Conservation (phyloP, 305 asterid species). For the Fraxinus greggii region DNA sequence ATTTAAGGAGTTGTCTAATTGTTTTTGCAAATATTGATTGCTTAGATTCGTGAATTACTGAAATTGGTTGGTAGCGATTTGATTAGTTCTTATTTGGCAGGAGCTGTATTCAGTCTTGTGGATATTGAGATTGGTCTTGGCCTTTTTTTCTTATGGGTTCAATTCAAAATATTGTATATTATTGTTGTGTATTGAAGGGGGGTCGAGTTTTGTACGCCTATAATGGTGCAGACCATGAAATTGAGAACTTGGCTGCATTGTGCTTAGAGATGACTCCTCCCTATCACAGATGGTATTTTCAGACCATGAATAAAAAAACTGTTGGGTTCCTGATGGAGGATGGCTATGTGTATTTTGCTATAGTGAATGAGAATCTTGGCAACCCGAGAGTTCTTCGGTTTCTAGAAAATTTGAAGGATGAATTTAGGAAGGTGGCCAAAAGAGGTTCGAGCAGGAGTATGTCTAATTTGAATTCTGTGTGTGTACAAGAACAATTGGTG, state of each 20-base stretch:
- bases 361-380: conserved; percentile 45
- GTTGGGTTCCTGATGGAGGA: conserved; percentile 63
- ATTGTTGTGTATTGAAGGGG: conserved; percentile 63
- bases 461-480: conserved; percentile 36
- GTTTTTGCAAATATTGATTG: conserved; percentile 18
- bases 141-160: conserved; percentile 35
- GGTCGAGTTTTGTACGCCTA: conserved; percentile 47
- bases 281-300: conserved; percentile 65
- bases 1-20: conserved; percentile 16
- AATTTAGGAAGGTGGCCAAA: conserved; percentile 37
- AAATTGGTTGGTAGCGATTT: background rate
- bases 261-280: conserved; percentile 71
- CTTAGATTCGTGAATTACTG: conserved; percentile 9
- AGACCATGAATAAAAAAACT: conserved; percentile 45
- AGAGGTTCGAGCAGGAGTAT: conserved; percentile 34
- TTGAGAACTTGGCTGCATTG: conserved; percentile 51
- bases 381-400: conserved; percentile 43
- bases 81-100: background rate
- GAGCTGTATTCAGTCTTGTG: background rate
- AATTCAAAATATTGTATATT: conserved; percentile 34
- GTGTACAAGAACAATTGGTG: conserved; percentile 53
- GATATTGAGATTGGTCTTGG: background rate
- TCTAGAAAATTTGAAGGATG: conserved; percentile 51
- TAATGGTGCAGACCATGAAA: conserved; percentile 44
- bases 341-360: conserved; percentile 53